These are phyloP conservation scores for Cyberlindnera samutprakarnensis DNA, from an alignment of 805 yeast species.

Conservation along the genomic window DNA sequence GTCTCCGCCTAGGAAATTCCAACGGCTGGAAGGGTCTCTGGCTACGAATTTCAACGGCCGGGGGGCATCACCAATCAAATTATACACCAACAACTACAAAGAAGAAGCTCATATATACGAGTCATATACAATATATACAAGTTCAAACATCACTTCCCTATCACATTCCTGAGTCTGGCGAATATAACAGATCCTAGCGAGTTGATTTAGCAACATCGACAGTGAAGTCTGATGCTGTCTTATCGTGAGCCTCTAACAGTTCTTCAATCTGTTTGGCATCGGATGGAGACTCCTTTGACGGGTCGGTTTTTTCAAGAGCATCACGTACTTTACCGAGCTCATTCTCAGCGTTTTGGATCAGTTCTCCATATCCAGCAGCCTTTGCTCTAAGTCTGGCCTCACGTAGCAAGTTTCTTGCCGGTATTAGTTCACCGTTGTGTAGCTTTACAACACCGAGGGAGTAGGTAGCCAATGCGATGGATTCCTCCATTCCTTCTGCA, in stretches of 20 bases:
- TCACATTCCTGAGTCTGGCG: too few relatives aligned
- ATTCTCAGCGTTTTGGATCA: constrained; percentile 55
- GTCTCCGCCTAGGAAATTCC: too few relatives aligned
- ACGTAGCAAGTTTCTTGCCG: constrained; percentile 53
- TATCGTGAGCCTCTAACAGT: background rate
- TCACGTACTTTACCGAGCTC: constrained; percentile 50
- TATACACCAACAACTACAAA: too few relatives aligned
- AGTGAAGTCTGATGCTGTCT: background rate
- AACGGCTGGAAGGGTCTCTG: too few relatives aligned
- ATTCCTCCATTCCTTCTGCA: constrained; percentile 44
- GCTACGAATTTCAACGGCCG: too few relatives aligned
- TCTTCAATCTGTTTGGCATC: background rate
- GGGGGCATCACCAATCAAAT: too few relatives aligned
- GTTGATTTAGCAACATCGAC: too few relatives aligned
- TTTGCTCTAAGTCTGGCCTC: constrained; percentile 68
- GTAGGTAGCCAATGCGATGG: constrained; percentile 74
- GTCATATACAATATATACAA: too few relatives aligned
- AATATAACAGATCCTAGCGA: too few relatives aligned
- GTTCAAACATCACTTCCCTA: too few relatives aligned
- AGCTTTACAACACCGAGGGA: constrained; percentile 76
- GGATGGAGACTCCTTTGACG: background rate
- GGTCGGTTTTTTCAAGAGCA: constrained; percentile 10
- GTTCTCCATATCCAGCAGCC: constrained; percentile 55
- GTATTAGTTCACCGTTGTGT: constrained; percentile 47
- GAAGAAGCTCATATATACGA: too few relatives aligned